These are phyloP conservation scores for Fusarium tjaetaba DNA, from an alignment of 2,329 filamentous ascomycete species.

Conservation along the genomic window DNA sequence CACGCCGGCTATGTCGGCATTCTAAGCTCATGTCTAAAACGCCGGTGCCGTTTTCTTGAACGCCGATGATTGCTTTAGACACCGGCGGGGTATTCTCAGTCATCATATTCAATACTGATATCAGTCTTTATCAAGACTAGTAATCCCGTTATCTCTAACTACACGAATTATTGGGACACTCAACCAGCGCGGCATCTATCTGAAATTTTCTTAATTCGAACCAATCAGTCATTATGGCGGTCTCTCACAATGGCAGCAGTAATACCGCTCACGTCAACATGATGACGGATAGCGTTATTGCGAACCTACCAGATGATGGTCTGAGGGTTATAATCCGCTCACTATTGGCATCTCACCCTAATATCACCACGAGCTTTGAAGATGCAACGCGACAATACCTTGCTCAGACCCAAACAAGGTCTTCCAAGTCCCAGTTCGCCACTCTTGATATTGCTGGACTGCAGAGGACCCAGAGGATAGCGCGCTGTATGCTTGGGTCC, in stretches of 20 bases:
- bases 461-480: neutral
- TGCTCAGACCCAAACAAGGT: neutral
- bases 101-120: neutral
- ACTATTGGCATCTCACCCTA: neutral
- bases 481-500: neutral
- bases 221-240: neutral
- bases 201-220: rapidly evolving
- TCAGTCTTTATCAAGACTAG: neutral
- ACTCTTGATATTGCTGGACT: neutral
- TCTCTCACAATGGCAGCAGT: neutral
- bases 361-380: neutral
- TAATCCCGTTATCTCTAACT: neutral
- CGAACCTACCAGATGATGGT: neutral
- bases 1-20: neutral
- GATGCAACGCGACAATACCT: neutral
- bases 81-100: neutral
- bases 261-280: neutral
- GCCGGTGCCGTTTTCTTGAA: neutral
- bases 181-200: rapidly evolving
- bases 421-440: rapidly evolving
- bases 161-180: rapidly evolving
- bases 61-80: neutral
- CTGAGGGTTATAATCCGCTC: neutral
- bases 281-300: neutral
- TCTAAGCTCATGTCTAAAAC: neutral